Base-by-base conservation (phyloP, 1,139 yeast species). In the Suhomyces coccinellae region DNA sequence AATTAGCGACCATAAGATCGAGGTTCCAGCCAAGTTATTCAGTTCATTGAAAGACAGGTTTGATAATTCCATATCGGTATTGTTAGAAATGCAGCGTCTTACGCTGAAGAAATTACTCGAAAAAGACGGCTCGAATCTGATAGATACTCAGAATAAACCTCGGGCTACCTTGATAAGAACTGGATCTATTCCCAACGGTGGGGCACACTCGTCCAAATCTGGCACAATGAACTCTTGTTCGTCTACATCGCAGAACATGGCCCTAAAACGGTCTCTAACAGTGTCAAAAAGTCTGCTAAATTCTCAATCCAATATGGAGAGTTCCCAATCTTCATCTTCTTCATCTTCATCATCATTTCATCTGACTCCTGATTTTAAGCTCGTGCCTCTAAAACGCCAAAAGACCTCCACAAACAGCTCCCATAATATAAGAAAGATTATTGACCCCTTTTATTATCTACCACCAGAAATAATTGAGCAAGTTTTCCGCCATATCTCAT, bases 401-500 rank as follows among this genome's bases (percentile, higher is more conserved):
- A 26, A 31, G 6, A 29, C 43, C 11, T 6, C 24, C 14, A 11
- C 15, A 1, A 12, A n/a, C 6, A 17, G n/a, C 3, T 16, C 35
- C 14, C 40, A 44, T 13, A 44, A 27, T 28, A 4, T 26, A 1
- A 37, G 28, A 11, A n/a, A 14, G 11, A 15, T 39, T 2, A 16
- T 47, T 5, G 77, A 73, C 48, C 73, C 73, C 0, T 52, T 73
- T 30, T 32, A 17, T 0, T 45, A 44, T 17, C 52, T 73, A 2
- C 71, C 74, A 1, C 38, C 51, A 7, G 78, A 73, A 41, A 43
- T 71, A 2, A 47, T 73, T 1, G 63, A 60, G 13, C 6, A 48
- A 2, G 58, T 73, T 0, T 71, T 72, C 46, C 15, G 40, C 7
- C 41, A 53, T 10, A 38, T 72, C 6, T 51, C 64, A 0, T 45